Evolutionary conservation across 768 basidiomycete species (phyloP), one percentile per base, ranked within the genome.

Genomic region (Pleurotus djamor): DNA sequence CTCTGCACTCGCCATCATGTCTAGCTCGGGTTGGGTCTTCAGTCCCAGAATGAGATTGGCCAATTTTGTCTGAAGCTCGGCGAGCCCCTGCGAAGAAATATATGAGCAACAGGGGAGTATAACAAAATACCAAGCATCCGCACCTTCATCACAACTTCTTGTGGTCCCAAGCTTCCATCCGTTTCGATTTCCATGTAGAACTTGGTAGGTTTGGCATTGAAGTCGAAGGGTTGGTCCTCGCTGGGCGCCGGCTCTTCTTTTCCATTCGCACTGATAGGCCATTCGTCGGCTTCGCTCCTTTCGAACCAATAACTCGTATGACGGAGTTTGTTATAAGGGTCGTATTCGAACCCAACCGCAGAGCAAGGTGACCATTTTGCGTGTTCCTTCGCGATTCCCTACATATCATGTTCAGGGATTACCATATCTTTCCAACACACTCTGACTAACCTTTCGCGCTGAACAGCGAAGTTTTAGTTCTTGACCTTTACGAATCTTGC

Each of bases 291-390:
- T 63, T 84, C 79, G 65, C 95, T 87, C 21, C 78, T 81, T 73
- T 99, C 97, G 69, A 81, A 93, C 97, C 97, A 98, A 72, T 97
- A 86, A 2, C 90, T 86, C 3, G 97, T 98, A 74, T 99, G 97
- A 56, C 95, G 86, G 35, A 99, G 80, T 72, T 94, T 94, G 76
- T 99, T 99, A 79, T 98, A 83, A 10, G 97, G 97, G 72, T 99
- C 97, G 63, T 99, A 99, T 76, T 99, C 97, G 64, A 96, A 98
- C 6, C 89, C 86, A 14, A 99, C 88, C 6, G 97, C 94, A 1
- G 94, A 91, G 61, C 95, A 92, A 10, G 97, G 96, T 0, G 94
- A 96, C 94, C 96, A 99, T 75, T 99, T 99, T 10, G 97, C 95
- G 69, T 99, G 97, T 71, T 97, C 94, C 78, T 98, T 98, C 3